Conservation (phyloP, 192 early-diverging fungal genomes). For the Paraglomus brasilianum region DNA sequence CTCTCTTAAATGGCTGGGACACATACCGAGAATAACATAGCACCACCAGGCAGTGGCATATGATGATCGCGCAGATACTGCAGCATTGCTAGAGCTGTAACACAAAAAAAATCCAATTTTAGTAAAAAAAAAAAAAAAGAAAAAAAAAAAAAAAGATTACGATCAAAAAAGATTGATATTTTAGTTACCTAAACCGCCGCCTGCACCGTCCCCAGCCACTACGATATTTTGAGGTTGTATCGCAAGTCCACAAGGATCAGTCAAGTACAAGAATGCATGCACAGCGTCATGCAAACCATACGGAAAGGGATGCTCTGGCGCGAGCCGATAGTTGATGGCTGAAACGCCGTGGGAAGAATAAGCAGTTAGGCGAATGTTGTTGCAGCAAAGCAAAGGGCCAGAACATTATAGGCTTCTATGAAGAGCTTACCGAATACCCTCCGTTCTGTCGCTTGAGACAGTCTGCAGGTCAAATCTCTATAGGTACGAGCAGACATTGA, state of each 20-base stretch:
- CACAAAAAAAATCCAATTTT: neutral
- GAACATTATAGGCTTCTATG: neutral
- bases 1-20: neutral
- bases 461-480: slow-evolving; percentile 45
- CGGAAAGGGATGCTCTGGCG: slow-evolving; percentile 50
- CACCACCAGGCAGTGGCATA: slow-evolving; percentile 48
- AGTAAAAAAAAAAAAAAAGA: neutral
- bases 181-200: slow-evolving; percentile 55
- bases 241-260: slow-evolving; percentile 42
- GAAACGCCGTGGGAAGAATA: too few species aligned
- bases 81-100: slow-evolving; percentile 49
- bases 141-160: neutral
- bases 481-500: slow-evolving; percentile 46
- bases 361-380: neutral
- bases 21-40: slow-evolving; percentile 59
- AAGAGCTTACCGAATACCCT: slow-evolving; percentile 43
- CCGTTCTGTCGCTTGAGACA: slow-evolving; percentile 45
- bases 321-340: slow-evolving; percentile 45
- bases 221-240: slow-evolving; percentile 61
- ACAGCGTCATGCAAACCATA: slow-evolving; percentile 64
- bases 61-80: slow-evolving; percentile 60
- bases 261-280: slow-evolving; percentile 53
- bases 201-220: slow-evolving; percentile 68
- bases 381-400: neutral
- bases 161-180: too few species aligned